Base-by-base conservation (phyloP, 306 rosid genomes). In the Alnus rubra region DNA sequence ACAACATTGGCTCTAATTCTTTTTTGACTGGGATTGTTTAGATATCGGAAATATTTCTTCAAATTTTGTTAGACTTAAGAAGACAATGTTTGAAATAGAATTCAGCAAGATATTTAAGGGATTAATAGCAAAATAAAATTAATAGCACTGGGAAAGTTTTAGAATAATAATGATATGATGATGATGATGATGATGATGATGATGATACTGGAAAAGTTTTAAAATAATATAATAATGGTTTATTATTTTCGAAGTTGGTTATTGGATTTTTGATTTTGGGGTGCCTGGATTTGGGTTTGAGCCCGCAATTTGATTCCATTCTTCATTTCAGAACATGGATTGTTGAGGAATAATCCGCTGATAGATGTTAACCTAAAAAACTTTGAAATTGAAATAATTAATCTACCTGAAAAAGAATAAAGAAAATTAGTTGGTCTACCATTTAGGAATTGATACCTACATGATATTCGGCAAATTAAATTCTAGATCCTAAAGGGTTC, bases 1-100 rank as follows among this genome's bases (percentile, higher is more conserved):
- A 80, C 82, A 65, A 71, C 68, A 51, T 74, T 56, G 37, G 50
- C 39, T 77, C 55, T 78, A 14, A 63, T 58, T 88, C 80, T 81
- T 35, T 64, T 77, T 58, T 52, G 42, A 35, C 68, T 70, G 51
- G 71, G 60, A 72, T 50, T 4, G 63, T 74, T 58, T 48, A n/a
- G 71, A 28, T 30, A 48, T 49, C 44, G 65, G 60, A 74, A 70
- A 23, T 73, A 18, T 48, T 14, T 65, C 42, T 81, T 76, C 58
- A n/a, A 7, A 5, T 42, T 42, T 42, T 42, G 53, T 71, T 8
- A 14, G 13, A 6, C 31, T 28, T 9, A 33, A 62, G 5, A 49
- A 7, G 59, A 13, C 45, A 49, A 31, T 50, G 56, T 5, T 73
- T n/a, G n/a, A 54, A 76, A 71, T 51, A 39, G 39, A 70, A 71